A percentile compares a stretch with the other conserved stretches of the same genome.
These are phyloP conservation scores for Malus hybrid DNA, from an alignment of 331 rosid species.

Conservation along the genomic window DNA sequence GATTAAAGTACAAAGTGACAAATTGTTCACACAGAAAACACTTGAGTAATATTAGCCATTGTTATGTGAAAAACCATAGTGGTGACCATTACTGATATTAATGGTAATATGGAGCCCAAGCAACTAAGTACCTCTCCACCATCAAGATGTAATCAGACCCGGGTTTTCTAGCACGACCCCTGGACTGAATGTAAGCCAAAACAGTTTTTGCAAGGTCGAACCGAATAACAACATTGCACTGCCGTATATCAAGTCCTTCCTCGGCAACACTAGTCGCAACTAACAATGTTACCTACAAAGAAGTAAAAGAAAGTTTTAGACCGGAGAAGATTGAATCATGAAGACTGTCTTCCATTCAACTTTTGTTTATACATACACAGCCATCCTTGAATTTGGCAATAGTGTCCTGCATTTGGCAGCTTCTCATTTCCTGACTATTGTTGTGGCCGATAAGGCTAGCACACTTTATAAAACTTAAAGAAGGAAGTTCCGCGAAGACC, in stretches of 20 bases:
- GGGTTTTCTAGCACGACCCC: conserved; percentile 99
- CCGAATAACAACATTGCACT: conserved; percentile 97
- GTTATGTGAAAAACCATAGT: neutral
- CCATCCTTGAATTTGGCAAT: conserved; percentile 93
- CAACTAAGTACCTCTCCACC: conserved; percentile 84
- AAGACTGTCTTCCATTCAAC: conserved; percentile 1
- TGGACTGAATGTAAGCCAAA: conserved; percentile 95
- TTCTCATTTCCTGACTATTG: conserved; percentile 97
- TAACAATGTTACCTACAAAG: conserved; percentile 67
- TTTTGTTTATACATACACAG: conserved; percentile 49
- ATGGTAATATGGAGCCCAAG: neutral
- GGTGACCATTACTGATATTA: neutral
- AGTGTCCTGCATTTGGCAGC: conserved; percentile 96
- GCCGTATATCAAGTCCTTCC: conserved; percentile 99
- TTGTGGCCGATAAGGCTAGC: conserved; percentile 98
- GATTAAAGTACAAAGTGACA: neutral
- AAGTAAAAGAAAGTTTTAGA: conserved; percentile 24
- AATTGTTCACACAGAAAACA: neutral
- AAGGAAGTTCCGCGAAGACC: conserved; percentile 96
- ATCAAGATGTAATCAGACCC: conserved; percentile 95
- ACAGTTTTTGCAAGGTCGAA: conserved; percentile 98
- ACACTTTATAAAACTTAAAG: conserved; percentile 79
- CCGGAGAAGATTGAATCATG: conserved; percentile 13
- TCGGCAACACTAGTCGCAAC: conserved; percentile 99
- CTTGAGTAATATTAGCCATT: neutral